phyloP scores from a whole-genome alignment of 495 filamentous ascomycete genomes.

The Penicillium macrosclerotiorum region DNA sequence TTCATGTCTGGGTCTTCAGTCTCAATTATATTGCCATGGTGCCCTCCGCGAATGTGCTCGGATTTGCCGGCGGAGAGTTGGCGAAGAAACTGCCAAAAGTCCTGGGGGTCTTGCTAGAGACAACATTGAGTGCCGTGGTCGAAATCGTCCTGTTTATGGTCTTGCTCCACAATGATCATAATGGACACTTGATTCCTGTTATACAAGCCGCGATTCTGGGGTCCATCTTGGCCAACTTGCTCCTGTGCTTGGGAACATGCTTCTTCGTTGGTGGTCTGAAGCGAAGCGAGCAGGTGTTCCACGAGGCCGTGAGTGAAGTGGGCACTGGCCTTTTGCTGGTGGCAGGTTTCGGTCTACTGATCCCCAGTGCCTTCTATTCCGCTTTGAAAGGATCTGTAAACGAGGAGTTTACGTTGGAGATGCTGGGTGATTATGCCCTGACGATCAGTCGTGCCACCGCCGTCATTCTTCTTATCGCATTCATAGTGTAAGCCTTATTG shows the following conservation, averaged over 20 bases:
- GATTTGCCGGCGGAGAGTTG: conserved; percentile 80
- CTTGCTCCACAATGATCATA: conserved; percentile 44
- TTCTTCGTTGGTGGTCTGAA: conserved; percentile 75
- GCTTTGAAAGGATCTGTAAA: conserved; percentile 50
- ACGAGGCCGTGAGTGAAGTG: conserved; percentile 75
- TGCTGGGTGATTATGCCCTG: conserved; percentile 50
- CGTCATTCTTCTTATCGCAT: conserved; percentile 76
- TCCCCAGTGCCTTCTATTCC: conserved; percentile 75
- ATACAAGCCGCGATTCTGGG: conserved; percentile 83
- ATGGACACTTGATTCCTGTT: conserved; percentile 56
- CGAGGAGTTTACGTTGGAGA: conserved; percentile 25
- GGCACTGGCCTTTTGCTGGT: conserved; percentile 78
- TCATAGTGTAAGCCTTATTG: conserved; percentile 50
- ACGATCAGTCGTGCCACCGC: conserved; percentile 74
- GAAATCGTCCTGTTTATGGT: conserved; percentile 85
- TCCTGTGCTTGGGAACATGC: conserved; percentile 72
- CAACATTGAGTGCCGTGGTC: conserved; percentile 71
- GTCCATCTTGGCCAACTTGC: conserved; percentile 74
- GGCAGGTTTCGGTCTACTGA: conserved; percentile 76
- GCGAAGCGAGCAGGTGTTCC: conserved; percentile 64
- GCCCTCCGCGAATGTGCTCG: conserved; percentile 81
- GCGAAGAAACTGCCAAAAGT: conserved; percentile 78
- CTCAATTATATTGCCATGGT: conserved; percentile 82
- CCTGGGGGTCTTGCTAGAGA: conserved; percentile 73
- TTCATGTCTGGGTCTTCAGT: conserved; percentile 63